Conservation (phyloP, 2,329 filamentous ascomycete species). For the Aspergillus hortae region DNA sequence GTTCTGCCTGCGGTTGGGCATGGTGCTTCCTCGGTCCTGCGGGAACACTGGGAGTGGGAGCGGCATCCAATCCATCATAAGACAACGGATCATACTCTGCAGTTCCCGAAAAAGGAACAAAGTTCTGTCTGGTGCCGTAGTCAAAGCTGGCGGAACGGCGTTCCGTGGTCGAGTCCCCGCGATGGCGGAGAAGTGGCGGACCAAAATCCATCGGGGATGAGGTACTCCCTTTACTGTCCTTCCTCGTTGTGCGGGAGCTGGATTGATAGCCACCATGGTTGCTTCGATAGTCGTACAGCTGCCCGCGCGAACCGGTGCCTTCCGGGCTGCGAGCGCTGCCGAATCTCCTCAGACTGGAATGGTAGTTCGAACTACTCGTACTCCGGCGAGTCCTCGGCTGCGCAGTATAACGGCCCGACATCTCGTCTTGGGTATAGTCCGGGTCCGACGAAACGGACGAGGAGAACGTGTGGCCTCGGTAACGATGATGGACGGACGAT, state of each 20-base stretch:
- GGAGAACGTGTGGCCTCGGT: constrained; percentile 58
- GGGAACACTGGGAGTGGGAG: constrained; percentile 80
- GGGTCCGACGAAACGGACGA: constrained; percentile 58
- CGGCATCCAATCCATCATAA: constrained; percentile 66
- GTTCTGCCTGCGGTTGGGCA: constrained; percentile 38
- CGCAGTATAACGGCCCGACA: constrained; percentile 38
- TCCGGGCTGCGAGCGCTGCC: constrained; percentile 56
- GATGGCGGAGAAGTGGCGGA: constrained; percentile 40
- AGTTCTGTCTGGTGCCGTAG: constrained; percentile 36
- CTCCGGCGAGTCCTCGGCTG: constrained; percentile 61
- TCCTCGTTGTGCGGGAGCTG: constrained; percentile 42
- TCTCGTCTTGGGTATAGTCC: constrained; percentile 42
- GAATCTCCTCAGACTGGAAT: constrained; percentile 56
- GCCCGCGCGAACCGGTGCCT: constrained; percentile 36
- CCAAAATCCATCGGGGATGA: constrained; percentile 74
- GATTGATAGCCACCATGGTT: constrained; percentile 18
- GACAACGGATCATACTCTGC: constrained; percentile 20
- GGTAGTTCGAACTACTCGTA: constrained; percentile 75
- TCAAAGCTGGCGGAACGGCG: constrained; percentile 46
- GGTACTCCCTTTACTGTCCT: constrained; percentile 70
- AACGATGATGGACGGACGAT: constrained; percentile 37
- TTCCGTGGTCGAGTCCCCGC: constrained; percentile 29
- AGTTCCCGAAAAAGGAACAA: constrained; percentile 20
- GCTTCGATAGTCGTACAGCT: constrained; percentile 31
- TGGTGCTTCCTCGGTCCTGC: constrained; percentile 65